Evolutionary conservation across 2,329 filamentous ascomycete genomes (phyloP).

Genomic region (Colletotrichum sp.): DNA sequence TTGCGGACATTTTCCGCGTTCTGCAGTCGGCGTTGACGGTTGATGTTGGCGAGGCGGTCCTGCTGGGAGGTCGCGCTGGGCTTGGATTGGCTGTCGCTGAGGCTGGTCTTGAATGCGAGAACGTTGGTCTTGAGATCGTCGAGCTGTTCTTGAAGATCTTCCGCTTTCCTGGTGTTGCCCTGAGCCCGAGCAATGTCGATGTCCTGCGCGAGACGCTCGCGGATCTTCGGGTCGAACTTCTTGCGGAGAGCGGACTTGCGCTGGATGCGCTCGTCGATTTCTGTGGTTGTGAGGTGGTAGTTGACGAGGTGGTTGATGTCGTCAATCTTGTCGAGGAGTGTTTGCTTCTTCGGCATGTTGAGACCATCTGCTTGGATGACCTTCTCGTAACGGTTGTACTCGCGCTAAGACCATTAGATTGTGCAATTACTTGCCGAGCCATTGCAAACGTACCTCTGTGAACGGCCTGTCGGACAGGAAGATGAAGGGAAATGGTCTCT

Average conservation of each 20-base stretch:
- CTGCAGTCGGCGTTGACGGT: conserved; percentile 80
- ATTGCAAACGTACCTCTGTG: conserved; percentile 67
- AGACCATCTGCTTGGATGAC: conserved; percentile 75
- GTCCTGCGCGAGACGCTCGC: conserved; percentile 68
- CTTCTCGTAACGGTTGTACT: conserved; percentile 82
- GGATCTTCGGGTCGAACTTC: conserved; percentile 70
- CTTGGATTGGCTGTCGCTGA: conserved; percentile 60
- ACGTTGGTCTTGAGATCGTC: conserved; percentile 71
- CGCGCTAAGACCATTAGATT: conserved; percentile 53
- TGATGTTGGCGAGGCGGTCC: conserved; percentile 82
- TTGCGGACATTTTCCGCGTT: conserved; percentile 92
- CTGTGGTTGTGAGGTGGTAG: conserved; percentile 81
- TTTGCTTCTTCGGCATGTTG: conserved; percentile 74
- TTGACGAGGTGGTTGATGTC: conserved; percentile 82
- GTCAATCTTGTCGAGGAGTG: conserved; percentile 73
- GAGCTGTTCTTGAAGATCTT: conserved; percentile 63
- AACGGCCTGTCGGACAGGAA: conserved; percentile 86
- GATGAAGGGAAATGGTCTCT: conserved; percentile 88
- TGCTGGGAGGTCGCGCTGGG: conserved; percentile 68
- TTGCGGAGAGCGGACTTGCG: conserved; percentile 72
- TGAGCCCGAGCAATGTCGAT: conserved; percentile 69
- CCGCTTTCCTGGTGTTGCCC: conserved; percentile 64
- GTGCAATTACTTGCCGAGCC: background rate
- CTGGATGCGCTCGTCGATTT: conserved; percentile 80
- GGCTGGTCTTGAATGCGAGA: conserved; percentile 73